These are phyloP conservation scores for Tetraselmis chui DNA, from an alignment of 139 green algal species.

Conservation along the genomic window DNA sequence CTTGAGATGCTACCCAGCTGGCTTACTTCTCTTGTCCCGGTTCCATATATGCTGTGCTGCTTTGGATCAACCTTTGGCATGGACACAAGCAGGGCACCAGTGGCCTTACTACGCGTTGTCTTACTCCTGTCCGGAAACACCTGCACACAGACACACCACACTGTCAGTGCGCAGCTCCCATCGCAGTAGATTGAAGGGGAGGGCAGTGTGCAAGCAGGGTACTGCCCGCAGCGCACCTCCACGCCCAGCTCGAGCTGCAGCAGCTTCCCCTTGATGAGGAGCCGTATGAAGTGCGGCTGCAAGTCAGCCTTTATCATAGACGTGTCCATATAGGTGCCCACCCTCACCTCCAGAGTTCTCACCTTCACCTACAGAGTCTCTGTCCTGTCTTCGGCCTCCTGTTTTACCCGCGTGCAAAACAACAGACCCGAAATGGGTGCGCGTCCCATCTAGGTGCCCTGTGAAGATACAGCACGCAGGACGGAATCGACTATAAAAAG, in stretches of 20 bases:
- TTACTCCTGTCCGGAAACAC: background rate
- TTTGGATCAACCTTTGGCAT: background rate
- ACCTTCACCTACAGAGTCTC: too few species aligned
- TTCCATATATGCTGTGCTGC: background rate
- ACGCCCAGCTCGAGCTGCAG: background rate
- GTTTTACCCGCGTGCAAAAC: too few species aligned
- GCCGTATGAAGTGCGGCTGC: slow-evolving; percentile 56
- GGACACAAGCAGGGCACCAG: background rate
- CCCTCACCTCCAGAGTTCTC: slow-evolving; percentile 58
- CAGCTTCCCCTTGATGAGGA: slow-evolving; percentile 68
- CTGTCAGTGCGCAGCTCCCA: too few species aligned
- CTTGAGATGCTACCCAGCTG: background rate
- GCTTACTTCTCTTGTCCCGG: background rate
- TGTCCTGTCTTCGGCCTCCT: slow-evolving; percentile 4
- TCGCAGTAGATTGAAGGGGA: too few species aligned
- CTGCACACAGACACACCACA: too few species aligned
- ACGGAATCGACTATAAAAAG: too few species aligned
- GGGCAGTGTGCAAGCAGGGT: too few species aligned
- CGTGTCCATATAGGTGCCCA: slow-evolving; percentile 75
- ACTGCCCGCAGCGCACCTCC: background rate
- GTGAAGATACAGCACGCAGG: too few species aligned
- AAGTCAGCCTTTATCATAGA: slow-evolving; percentile 76
- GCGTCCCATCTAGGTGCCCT: too few species aligned
- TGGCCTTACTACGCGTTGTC: background rate
- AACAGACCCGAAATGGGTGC: too few species aligned